Evolutionary conservation across 140 eudicot species (phyloP), one percentile per base, ranked within the genome.

Genomic region (Senecio squalidus): DNA sequence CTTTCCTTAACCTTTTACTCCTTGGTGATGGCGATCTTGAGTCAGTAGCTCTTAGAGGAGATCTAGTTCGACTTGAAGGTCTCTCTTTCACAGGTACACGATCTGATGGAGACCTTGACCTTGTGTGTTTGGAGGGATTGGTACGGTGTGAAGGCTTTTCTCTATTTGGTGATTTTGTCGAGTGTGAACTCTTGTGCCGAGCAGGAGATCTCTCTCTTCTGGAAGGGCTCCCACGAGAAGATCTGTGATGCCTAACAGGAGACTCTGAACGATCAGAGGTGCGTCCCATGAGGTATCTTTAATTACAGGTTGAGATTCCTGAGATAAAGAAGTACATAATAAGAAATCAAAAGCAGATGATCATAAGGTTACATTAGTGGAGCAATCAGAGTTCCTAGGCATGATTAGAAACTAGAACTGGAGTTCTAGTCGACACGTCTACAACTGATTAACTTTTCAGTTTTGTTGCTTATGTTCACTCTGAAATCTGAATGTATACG

Each of bases 171-270:
- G 82, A 68, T 24, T 70, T 82, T 51, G 69, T 56, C 4, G 57
- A 65, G 69, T 74, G 70, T 28, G 97, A 89, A 60, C 72, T 83
- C 73, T 72, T 76, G 65, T 64, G 80, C 3, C 74, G 83, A 54
- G 77, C 66, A 57, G 98, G 94, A 38, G 94, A 86, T 60, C 80
- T 65, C 14, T 83, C 98, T 73, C 94, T 77, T 29, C 84, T 58
- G 5, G 80, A 43, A 36, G 94, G 86, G 62, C 86, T 91, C 68
- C 82, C 72, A 60, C 67, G 85, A 66, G 81, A 70, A 60, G 95
- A 73, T 13, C 81, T 73, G 23, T 66, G 84, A 50, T 61, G 71
- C 73, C 80, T 77, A 29, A 67, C 76, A 0, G 94, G 87, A 39
- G 97, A 85, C 46, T 66, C 84, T n/a, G 88, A 74, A 60, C 43